phyloP scores from a whole-genome alignment of 805 yeast genomes.

The Kazachstania bromeliacearum region DNA sequence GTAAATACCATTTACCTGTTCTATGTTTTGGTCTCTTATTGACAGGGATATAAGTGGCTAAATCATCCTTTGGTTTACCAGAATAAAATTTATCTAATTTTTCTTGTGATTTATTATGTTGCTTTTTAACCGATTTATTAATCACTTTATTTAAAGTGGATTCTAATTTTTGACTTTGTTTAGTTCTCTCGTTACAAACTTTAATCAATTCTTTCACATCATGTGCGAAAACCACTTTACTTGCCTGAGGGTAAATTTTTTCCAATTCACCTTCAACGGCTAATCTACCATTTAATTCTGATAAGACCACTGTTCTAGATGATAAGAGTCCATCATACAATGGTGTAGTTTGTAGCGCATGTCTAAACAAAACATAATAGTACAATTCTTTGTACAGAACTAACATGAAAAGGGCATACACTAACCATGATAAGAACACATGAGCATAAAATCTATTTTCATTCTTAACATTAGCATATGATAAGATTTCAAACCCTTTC shows the following conservation, averaged over 20 bases:
- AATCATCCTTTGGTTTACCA: slow-evolving; percentile 48
- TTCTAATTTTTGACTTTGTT: slow-evolving; percentile 54
- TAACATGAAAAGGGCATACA: slow-evolving; percentile 56
- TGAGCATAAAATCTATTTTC: slow-evolving; percentile 65
- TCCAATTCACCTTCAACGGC: slow-evolving; percentile 43
- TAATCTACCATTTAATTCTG: slow-evolving; percentile 48
- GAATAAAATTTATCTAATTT: slow-evolving; percentile 23
- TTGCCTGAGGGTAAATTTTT: slow-evolving; percentile 53
- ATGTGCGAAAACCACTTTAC: slow-evolving; percentile 54
- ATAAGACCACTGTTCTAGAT: slow-evolving; percentile 63
- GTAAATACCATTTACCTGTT: slow-evolving; percentile 37
- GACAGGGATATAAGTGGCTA: slow-evolving; percentile 51
- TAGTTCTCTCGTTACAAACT: slow-evolving; percentile 51
- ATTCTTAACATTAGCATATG: slow-evolving; percentile 53
- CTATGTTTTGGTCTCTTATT: slow-evolving; percentile 82
- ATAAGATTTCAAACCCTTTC: slow-evolving; percentile 54
- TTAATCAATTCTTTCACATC: slow-evolving; percentile 49
- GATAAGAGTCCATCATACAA: slow-evolving; percentile 58
- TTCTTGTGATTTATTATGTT: slow-evolving; percentile 51
- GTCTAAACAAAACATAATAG: slow-evolving; percentile 63
- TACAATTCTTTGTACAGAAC: slow-evolving; percentile 66
- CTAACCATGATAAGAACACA: slow-evolving; percentile 65
- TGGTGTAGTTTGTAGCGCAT: slow-evolving; percentile 64
- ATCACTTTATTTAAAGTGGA: slow-evolving; percentile 52
- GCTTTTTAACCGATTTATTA: slow-evolving; percentile 48